These are phyloP conservation scores for Debaryomycetaceae sp. DNA, from an alignment of 1,139 yeast genomes.

Conservation along the genomic window DNA sequence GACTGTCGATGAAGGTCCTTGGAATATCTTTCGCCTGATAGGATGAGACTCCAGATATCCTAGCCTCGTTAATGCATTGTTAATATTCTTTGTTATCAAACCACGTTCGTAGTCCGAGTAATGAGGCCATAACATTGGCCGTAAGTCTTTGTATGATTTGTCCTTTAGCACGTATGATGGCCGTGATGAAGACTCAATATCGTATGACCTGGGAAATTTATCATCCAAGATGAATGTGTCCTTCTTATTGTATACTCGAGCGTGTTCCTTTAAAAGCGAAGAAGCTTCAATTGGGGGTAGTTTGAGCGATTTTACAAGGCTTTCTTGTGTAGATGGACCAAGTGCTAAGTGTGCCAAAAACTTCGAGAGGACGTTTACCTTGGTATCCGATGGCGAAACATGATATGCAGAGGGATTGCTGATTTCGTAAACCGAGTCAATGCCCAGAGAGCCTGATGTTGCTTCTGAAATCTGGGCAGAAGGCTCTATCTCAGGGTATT, in stretches of 20 bases:
- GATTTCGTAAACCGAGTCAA: not conserved
- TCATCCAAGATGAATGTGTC: slow-evolving; percentile 34
- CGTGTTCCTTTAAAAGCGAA: slow-evolving; percentile 13
- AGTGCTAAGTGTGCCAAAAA: slow-evolving; percentile 35
- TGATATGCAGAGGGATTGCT: slow-evolving; percentile 14
- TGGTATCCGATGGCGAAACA: slow-evolving; percentile 18
- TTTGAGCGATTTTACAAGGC: slow-evolving; percentile 11
- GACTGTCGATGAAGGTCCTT: slow-evolving; percentile 6
- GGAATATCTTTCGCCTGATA: slow-evolving; percentile 33
- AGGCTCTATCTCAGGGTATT: not conserved
- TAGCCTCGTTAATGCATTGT: slow-evolving; percentile 39
- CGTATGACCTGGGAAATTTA: slow-evolving; percentile 21
- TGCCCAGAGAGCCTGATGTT: not conserved
- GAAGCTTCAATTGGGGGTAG: slow-evolving; percentile 6
- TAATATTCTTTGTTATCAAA: slow-evolving; percentile 30
- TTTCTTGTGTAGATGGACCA: slow-evolving; percentile 32
- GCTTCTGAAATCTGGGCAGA: not conserved
- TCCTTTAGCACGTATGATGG: slow-evolving; percentile 31
- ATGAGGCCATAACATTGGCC: slow-evolving; percentile 38
- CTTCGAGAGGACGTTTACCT: slow-evolving; percentile 17
- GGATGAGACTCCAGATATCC: slow-evolving; percentile 48
- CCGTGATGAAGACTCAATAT: slow-evolving; percentile 10
- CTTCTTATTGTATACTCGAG: slow-evolving; percentile 31
- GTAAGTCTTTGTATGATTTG: slow-evolving; percentile 39
- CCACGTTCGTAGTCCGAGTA: slow-evolving; percentile 33